Evolutionary conservation across 441 rosid genomes (phyloP).

Genomic region (Breynia disticha): DNA sequence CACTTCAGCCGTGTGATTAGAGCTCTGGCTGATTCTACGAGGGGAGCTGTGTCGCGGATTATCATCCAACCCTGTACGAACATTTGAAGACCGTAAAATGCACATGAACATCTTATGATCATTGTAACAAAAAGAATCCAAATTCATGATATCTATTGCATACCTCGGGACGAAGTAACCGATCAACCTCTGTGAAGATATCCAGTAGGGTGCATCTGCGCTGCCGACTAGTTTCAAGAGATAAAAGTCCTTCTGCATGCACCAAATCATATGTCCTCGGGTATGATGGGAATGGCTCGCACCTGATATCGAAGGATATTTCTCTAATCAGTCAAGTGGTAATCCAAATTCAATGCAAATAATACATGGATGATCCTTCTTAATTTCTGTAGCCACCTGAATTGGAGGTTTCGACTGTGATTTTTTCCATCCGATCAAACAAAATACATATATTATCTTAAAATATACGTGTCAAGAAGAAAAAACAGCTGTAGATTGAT

Average conservation of each 20-base stretch:
- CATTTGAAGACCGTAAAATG: neutral
- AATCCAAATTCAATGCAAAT: neutral
- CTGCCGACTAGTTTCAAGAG: constrained; percentile 43
- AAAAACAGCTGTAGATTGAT: neutral
- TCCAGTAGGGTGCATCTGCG: constrained; percentile 51
- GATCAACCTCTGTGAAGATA: constrained; percentile 71
- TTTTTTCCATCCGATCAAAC: no score
- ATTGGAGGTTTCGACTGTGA: no score
- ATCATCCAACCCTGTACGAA: constrained; percentile 93
- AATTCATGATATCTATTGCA: neutral
- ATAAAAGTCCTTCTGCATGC: constrained; percentile 72
- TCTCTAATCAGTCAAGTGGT: constrained; percentile 1
- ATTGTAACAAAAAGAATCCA: neutral
- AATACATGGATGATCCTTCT: neutral
- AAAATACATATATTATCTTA: neutral
- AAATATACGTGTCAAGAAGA: neutral
- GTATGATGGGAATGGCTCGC: constrained; percentile 92
- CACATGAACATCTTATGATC: no score
- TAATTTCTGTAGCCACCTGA: neutral
- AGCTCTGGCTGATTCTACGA: constrained; percentile 73
- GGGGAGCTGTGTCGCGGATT: constrained; percentile 70
- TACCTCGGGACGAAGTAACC: constrained; percentile 99
- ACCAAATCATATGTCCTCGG: constrained; percentile 95
- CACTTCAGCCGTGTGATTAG: constrained; percentile 64
- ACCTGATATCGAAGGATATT: constrained; percentile 41